Percentiles rank a stretch among this genome's conserved stretches.
Evolutionary conservation across 164 flowering plant genomes (phyloP).

Genomic region (Chloranthus sessilifolius): DNA sequence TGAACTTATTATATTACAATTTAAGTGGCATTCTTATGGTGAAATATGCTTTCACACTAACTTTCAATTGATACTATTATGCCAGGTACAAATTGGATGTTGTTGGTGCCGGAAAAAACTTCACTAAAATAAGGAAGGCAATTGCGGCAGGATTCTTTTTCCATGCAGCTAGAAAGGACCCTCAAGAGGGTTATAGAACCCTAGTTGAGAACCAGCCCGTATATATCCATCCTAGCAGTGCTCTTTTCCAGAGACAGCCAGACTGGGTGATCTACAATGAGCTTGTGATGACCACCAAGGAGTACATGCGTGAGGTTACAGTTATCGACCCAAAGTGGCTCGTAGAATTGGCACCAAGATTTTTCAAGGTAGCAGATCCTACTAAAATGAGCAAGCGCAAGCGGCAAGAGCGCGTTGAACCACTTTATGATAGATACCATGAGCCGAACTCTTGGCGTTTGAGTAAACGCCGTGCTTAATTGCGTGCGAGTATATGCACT

Average conservation of each 20-base stretch:
- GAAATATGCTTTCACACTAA: background rate
- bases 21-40: background rate
- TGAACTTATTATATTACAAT: background rate
- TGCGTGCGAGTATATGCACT: too few relatives aligned
- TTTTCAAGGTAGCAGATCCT: constrained; percentile 79
- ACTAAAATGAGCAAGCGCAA: constrained; percentile 90
- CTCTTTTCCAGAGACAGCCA: constrained; percentile 82
- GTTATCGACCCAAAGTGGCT: constrained; percentile 89
- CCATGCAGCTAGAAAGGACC: constrained; percentile 82
- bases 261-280: constrained; percentile 92
- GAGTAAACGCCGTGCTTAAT: constrained; percentile 71
- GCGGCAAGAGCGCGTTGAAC: constrained; percentile 86
- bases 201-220: constrained; percentile 89
- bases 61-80: background rate
- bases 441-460: constrained; percentile 92
- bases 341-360: constrained; percentile 80
- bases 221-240: constrained; percentile 87
- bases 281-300: constrained; percentile 90
- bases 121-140: constrained; percentile 76
- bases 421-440: constrained; percentile 81
- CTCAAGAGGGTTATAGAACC: constrained; percentile 63
- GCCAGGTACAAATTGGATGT: constrained; percentile 82
- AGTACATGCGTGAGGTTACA: constrained; percentile 83
- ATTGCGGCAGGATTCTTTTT: constrained; percentile 84
- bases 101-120: constrained; percentile 69